These are phyloP conservation scores for Hysterium pulicare DNA, from an alignment of 2,329 filamentous ascomycete genomes.

Conservation along the genomic window DNA sequence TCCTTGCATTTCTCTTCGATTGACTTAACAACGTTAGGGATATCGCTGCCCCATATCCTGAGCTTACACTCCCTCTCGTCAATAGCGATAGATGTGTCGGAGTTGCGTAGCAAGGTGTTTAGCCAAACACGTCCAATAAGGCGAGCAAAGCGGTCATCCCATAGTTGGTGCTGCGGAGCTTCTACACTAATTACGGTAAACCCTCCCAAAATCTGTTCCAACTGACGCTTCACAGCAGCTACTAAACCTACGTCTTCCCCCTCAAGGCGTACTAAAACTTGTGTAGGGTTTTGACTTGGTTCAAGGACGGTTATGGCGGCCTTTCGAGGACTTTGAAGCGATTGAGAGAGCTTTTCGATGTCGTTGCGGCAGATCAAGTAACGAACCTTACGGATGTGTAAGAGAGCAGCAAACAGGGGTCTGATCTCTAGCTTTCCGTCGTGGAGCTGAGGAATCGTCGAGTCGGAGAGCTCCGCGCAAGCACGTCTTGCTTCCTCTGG, in stretches of 20 bases:
- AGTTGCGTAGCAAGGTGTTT: conserved; percentile 1
- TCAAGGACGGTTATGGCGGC: background rate
- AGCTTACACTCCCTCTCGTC: conserved; percentile 5
- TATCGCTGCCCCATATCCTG: conserved; percentile 1
- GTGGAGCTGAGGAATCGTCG: conserved; percentile 3
- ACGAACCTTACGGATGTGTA: conserved; percentile 8
- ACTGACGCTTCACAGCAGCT: too few relatives aligned
- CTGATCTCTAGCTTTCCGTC: conserved; percentile 9
- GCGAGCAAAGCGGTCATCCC: too few relatives aligned
- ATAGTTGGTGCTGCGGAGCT: too few relatives aligned
- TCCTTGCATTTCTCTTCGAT: conserved; percentile 5
- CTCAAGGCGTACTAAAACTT: too few relatives aligned
- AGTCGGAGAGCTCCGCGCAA: conserved; percentile 8
- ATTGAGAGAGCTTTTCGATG: conserved; percentile 8
- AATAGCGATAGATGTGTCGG: conserved; percentile 7
- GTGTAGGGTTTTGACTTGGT: too few relatives aligned
- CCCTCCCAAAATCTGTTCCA: too few relatives aligned
- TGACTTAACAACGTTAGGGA: background rate
- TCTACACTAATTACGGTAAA: too few relatives aligned
- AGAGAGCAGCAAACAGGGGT: conserved; percentile 9
- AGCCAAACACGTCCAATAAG: conserved; percentile 4
- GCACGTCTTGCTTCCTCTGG: conserved; percentile 10
- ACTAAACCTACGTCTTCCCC: too few relatives aligned
- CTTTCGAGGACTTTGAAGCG: conserved; percentile 2
- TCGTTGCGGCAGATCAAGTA: conserved; percentile 3